Evolutionary conservation across 306 rosid species (phyloP), one percentile per base, ranked within the genome.

Genomic region (Oxytropis ochrocephala): DNA sequence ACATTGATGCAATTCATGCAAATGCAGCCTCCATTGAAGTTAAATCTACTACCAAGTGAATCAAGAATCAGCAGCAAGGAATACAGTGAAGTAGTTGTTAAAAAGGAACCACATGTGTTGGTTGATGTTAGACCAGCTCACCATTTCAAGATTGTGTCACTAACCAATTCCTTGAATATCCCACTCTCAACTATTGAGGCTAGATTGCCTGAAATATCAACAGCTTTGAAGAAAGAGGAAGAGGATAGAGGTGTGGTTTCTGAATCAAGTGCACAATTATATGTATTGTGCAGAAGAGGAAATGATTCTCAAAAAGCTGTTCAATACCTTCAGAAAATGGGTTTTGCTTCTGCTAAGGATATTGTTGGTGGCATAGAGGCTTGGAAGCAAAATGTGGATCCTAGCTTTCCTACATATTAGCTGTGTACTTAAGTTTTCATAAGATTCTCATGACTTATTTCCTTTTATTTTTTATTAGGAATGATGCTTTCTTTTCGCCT

Each of bases 281-380:
- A 85, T 65, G 91, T 88, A n/a, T 72, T 94, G 11, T 94, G 99
- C 74, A 81, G 96, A 80, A 84, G 97, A 60, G 99, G 97, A 41
- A 94, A 94, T 83, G 99, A 94, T 88, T 94, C 99, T 43, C 97
- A 94, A 76, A 87, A 86, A 79, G 99, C 99, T 33, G 92, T 91
- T 79, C 84, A 81, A 83, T 52, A 17, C 71, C 97, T 94, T 74
- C 92, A 85, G 61, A 86, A 87, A 72, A 62, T 74, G 83, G 97
- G 97, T 18, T 89, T 85, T 61, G 43, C 73, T 44, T 89, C 89
- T 54, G 95, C 96, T 67, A 94, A 75, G 80, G 97, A 91, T 70
- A 87, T 94, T 43, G 72, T 87, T 35, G 99, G 96, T 16, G 99
- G 99, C 16, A 30, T 88, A 27, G 99, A 88, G 67, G 83, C 92